These are phyloP conservation scores for Papiliotrema flavescens DNA, from an alignment of 1,284 basidiomycete genomes.

Conservation along the genomic window DNA sequence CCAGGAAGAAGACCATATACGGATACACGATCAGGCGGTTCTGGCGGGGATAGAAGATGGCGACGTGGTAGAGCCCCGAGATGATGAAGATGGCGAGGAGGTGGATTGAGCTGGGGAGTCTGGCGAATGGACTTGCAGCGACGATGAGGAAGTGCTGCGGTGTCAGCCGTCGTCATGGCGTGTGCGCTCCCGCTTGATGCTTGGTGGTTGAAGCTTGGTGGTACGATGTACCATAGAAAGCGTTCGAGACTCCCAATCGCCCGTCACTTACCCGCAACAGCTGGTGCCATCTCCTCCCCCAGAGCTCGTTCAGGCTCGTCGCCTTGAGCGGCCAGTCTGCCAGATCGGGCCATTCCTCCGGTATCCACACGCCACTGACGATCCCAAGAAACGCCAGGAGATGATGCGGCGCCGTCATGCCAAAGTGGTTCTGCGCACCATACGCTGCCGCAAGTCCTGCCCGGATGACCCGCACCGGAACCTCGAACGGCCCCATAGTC, in stretches of 20 bases:
- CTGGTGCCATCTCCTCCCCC: neutral
- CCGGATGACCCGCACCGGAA: neutral
- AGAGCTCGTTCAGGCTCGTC: conserved; percentile 1
- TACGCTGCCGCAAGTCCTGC: neutral
- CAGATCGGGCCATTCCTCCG: neutral
- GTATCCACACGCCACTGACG: neutral
- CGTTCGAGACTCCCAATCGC: too few relatives aligned
- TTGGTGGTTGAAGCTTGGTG: too few relatives aligned
- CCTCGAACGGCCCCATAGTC: neutral
- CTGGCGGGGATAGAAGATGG: neutral
- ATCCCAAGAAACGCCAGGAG: neutral
- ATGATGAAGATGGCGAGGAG: conserved; percentile 2
- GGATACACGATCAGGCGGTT: neutral
- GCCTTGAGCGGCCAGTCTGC: neutral
- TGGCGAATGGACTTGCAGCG: neutral
- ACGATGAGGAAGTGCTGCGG: too few relatives aligned
- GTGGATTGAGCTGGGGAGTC: neutral
- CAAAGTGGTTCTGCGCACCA: neutral
- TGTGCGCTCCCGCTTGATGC: too few relatives aligned
- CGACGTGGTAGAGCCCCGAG: conserved; percentile 2
- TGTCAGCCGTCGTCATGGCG: too few relatives aligned
- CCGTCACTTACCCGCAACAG: neutral
- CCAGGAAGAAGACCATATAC: conserved; percentile 1
- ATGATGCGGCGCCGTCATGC: neutral
- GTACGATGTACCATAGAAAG: too few relatives aligned